A percentile compares a stretch with the other conserved stretches of the same genome.
These are phyloP conservation scores for Metarhizium guizhouense DNA, from an alignment of 2,329 filamentous ascomycete genomes.

Conservation along the genomic window DNA sequence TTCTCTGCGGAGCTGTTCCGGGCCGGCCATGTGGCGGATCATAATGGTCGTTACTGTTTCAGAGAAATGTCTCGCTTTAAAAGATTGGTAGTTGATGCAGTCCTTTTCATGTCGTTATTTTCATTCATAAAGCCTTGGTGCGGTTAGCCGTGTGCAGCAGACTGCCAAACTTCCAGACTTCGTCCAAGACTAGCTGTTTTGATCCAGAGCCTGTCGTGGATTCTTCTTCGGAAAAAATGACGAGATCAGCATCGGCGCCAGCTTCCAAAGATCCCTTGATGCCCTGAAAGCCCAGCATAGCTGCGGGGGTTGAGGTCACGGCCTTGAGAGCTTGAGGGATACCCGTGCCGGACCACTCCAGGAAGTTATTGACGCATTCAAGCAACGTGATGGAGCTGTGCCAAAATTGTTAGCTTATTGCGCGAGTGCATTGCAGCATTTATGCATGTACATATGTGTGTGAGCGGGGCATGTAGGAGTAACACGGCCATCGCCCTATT, in stretches of 20 bases:
- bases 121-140: neutral
- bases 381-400: slow-evolving; percentile 60
- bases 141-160: slow-evolving; percentile 29
- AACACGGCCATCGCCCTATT: neutral
- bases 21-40: neutral
- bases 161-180: slow-evolving; percentile 72
- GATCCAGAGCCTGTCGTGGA: slow-evolving; percentile 26
- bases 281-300: slow-evolving; percentile 60
- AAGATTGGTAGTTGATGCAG: neutral
- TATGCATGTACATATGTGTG: neutral
- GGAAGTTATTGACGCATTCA: slow-evolving; percentile 75
- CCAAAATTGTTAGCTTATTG: slow-evolving; percentile 3
- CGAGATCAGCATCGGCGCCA: slow-evolving; percentile 60
- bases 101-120: neutral
- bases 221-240: slow-evolving; percentile 52
- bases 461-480: neutral
- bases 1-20: neutral
- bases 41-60: neutral
- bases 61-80: neutral
- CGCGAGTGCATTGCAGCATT: too few species aligned
- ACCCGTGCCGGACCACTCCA: slow-evolving; percentile 61
- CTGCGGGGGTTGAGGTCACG: slow-evolving; percentile 68
- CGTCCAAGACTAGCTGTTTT: slow-evolving; percentile 53
- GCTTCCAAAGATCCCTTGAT: slow-evolving; percentile 57
- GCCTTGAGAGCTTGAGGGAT: slow-evolving; percentile 61